Evolutionary conservation across 352 stramenopile genomes (phyloP).

Genomic region (Globisporangium mamillatum): DNA sequence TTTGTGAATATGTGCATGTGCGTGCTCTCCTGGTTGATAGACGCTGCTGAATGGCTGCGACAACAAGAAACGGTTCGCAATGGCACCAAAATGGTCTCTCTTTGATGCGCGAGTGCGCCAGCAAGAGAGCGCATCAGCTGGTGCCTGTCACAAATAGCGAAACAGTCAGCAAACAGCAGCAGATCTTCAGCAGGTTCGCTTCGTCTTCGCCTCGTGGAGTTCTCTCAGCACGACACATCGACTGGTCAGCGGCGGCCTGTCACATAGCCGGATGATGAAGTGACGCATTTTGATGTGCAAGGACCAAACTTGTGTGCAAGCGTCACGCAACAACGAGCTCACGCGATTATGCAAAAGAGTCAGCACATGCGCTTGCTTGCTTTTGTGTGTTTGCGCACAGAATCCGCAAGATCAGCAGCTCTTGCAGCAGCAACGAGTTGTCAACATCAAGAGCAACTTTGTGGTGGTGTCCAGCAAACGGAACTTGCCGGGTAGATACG

Average conservation of each 20-base stretch:
- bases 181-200: neutral
- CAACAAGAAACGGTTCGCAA: neutral
- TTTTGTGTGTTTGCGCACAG: no score
- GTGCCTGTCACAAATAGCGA: neutral
- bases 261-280: no score
- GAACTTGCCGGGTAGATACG: neutral
- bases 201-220: neutral
- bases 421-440: no score
- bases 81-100: neutral
- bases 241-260: no score
- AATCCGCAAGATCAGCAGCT: no score
- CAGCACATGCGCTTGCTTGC: neutral
- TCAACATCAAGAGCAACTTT: no score
- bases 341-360: neutral
- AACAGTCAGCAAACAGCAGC: neutral
- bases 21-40: neutral
- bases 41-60: neutral
- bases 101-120: neutral
- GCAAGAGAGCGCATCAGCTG: neutral
- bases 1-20: neutral
- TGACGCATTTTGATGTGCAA: no score
- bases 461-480: neutral
- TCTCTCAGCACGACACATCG: neutral
- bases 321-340: no score
- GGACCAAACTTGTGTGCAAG: no score